Percentiles rank a stretch among this genome's conserved stretches.
Conservation (phyloP, 768 basidiomycete species). For the Boletellus ananiceps region DNA sequence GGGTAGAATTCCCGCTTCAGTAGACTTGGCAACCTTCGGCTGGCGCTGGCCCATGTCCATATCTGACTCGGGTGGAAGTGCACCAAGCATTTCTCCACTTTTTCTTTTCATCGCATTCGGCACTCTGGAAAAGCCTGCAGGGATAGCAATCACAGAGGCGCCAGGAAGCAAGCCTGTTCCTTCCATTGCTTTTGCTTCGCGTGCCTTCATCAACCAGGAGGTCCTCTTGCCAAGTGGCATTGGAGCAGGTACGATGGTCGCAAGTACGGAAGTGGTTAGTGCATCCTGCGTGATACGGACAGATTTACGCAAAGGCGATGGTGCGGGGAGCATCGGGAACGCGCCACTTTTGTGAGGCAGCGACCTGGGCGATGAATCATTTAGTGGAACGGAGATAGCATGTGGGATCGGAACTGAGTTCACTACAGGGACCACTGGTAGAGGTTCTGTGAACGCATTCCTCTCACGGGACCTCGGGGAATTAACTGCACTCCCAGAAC, state of each 20-base stretch:
- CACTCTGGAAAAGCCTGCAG: conserved; percentile 8
- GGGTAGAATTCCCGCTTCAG: conserved; percentile 32
- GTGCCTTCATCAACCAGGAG: conserved; percentile 76
- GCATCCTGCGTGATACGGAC: conserved; percentile 48
- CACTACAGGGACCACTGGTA: conserved; percentile 15
- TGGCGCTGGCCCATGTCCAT: conserved; percentile 41
- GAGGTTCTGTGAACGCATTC: conserved; percentile 23
- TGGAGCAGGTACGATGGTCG: conserved; percentile 33
- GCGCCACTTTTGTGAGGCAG: conserved; percentile 38
- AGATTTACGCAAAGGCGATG: conserved; percentile 67
- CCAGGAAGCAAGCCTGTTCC: conserved; percentile 31
- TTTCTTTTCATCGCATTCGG: conserved; percentile 54
- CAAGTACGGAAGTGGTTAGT: conserved; percentile 30
- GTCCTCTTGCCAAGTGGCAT: conserved; percentile 58
- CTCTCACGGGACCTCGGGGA: conserved; percentile 8
- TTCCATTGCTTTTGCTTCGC: conserved; percentile 69
- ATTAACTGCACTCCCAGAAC: background rate
- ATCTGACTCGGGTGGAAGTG: conserved; percentile 10
- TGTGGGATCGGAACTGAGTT: conserved; percentile 5
- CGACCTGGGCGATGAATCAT: conserved; percentile 27
- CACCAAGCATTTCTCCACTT: conserved; percentile 46
- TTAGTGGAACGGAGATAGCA: conserved; percentile 34
- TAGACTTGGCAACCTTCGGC: conserved; percentile 47
- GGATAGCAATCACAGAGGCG: conserved; percentile 1
- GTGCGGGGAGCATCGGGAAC: conserved; percentile 65